Base-by-base conservation (phyloP, 108 stramenopile species). In the Seminavis robusta region DNA sequence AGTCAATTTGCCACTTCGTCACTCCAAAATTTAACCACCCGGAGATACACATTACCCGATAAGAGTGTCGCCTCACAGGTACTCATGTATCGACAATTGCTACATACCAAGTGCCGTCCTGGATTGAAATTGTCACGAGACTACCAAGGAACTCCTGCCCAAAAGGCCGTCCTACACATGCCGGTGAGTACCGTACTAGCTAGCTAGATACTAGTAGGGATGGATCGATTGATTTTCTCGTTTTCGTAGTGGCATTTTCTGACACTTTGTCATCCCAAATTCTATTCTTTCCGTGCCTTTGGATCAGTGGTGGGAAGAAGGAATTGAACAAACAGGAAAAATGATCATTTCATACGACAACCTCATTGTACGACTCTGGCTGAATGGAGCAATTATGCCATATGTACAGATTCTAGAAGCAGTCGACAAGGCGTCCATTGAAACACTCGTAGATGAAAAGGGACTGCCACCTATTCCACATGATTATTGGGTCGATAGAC, bases 241-340 rank as follows among this genome's bases (percentile, higher is more conserved):
- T n/a, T n/a, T n/a, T n/a, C n/a, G n/a, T n/a, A n/a, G n/a, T n/a
- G n/a, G n/a, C n/a, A n/a, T n/a, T n/a, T n/a, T n/a, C n/a, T n/a
- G n/a, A n/a, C n/a, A n/a, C n/a, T n/a, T n/a, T n/a, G n/a, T n/a
- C n/a, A n/a, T n/a, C n/a, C n/a, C n/a, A n/a, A n/a, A n/a, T n/a
- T n/a, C n/a, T n/a, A n/a, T n/a, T n/a, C n/a, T n/a, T n/a, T n/a
- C n/a, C n/a, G n/a, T n/a, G n/a, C n/a, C n/a, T n/a, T n/a, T n/a
- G n/a, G n/a, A n/a, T n/a, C n/a, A n/a, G 28, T 92, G 90, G 90
- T 92, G 90, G 90, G 82, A 84, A 52, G 50, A 75, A 42, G 84
- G 86, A 0, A 84, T 88, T 56, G 78, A 76, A 60, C 64, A 81
- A 59, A 69, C 72, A 32, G 67, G 61, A 41, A 81, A 78, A 57